A percentile compares a stretch with the other conserved stretches of the same genome.
These are phyloP conservation scores for Antitrichia curtipendula DNA, from an alignment of 225 moss, liverwort and hornwort genomes.

Conservation along the genomic window DNA sequence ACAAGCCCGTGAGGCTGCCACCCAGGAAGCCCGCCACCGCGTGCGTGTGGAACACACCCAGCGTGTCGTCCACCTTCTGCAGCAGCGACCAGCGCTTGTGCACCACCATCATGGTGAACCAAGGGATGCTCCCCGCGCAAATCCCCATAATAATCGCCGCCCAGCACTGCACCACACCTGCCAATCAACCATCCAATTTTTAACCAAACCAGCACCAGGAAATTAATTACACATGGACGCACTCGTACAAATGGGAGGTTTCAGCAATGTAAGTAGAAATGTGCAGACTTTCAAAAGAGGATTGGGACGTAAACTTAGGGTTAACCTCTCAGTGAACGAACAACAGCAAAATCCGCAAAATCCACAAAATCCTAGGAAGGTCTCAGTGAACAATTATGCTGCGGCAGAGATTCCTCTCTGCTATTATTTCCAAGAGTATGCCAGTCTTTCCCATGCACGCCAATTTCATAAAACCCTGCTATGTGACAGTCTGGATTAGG, in stretches of 20 bases:
- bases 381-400: background rate
- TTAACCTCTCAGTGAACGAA: background rate
- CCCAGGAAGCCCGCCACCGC: slow-evolving; percentile 42
- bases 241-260: background rate
- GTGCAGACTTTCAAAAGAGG: background rate
- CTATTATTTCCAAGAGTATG: background rate
- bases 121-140: slow-evolving; percentile 36
- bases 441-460: background rate
- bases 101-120: slow-evolving; percentile 57
- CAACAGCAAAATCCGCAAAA: background rate
- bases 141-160: slow-evolving; percentile 47
- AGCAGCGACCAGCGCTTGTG: slow-evolving; percentile 46
- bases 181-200: background rate
- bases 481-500: background rate
- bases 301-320: background rate
- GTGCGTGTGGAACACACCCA: slow-evolving; percentile 49
- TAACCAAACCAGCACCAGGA: background rate
- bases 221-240: background rate
- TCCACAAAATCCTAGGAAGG: background rate
- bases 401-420: background rate
- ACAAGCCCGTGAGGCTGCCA: slow-evolving; percentile 17
- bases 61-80: slow-evolving; percentile 39
- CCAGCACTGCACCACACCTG: slow-evolving; percentile 49
- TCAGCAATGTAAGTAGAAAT: background rate
- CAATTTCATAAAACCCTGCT: background rate